Percentiles rank a stretch among this genome's conserved stretches.
Conservation (phyloP, 495 filamentous ascomycete species). For the Hyaloscypha bicolor region DNA sequence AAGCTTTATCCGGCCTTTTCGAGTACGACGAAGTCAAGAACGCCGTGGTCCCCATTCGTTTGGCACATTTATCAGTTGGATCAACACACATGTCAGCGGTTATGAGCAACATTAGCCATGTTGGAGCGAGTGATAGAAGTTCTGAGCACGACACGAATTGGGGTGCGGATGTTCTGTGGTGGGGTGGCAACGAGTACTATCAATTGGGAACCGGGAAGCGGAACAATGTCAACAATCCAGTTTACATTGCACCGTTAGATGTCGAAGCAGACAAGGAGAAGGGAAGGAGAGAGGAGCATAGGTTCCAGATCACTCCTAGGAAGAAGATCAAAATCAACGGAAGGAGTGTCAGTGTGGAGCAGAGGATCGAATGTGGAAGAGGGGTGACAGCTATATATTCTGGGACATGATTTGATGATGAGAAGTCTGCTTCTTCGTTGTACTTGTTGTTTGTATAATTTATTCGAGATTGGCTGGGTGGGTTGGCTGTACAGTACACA, state of each 20-base stretch:
- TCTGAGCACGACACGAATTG: conserved; percentile 71
- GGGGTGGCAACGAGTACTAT: conserved; percentile 92
- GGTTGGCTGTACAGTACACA: conserved; percentile 14
- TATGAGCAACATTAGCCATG: conserved; percentile 74
- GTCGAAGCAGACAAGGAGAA: conserved; percentile 47
- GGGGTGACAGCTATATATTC: conserved; percentile 82
- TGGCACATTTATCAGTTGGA: conserved; percentile 71
- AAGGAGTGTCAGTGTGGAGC: conserved; percentile 74
- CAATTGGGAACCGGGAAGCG: conserved; percentile 91
- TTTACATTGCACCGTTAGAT: conserved; percentile 75
- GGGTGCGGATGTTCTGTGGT: conserved; percentile 86
- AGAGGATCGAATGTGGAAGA: conserved; percentile 86
- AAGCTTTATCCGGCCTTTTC: conserved; percentile 74
- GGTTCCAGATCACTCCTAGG: conserved; percentile 84
- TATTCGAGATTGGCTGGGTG: conserved; percentile 1
- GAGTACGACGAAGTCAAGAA: conserved; percentile 81
- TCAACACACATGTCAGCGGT: conserved; percentile 77
- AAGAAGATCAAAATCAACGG: conserved; percentile 65
- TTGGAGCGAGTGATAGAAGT: conserved; percentile 50
- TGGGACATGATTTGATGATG: conserved; percentile 33
- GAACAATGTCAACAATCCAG: conserved; percentile 72
- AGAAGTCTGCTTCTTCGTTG: neutral
- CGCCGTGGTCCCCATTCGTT: conserved; percentile 72
- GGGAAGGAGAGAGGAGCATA: conserved; percentile 62
- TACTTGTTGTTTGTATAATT: conserved; percentile 21